Evolutionary conservation across 345 rosid species (phyloP), one percentile per base, ranked within the genome.

Genomic region (Cardiospermum halicacabum): DNA sequence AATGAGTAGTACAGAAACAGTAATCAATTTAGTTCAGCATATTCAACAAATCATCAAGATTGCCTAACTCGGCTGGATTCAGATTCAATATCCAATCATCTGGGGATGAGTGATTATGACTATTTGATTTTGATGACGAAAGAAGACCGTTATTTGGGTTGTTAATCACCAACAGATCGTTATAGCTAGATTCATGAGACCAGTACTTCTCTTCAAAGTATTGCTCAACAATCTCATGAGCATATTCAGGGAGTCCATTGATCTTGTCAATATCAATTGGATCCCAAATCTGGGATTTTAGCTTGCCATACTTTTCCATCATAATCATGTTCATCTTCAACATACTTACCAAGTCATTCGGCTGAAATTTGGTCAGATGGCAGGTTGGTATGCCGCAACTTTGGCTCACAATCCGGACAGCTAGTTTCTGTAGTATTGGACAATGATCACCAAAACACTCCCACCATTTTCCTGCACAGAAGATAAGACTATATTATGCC

Each of bases 381-480:
- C 58, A 68, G 10, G 27, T 21, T 15, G 74, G 64, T 21, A 50
- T 19, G 24, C 51, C 53, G 18, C 75, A 65, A 24, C 60, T 63
- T 31, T 70, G 74, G 50, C 74, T 49, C 49, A 70, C 39, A 37
- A 71, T 50, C 66, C 47, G 22, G 11, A 19, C 11, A 31, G 24
- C 69, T 63, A 12, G 49, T 40, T 32, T 66, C 50, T 66, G 50
- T 43, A 53, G 12, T 53, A 21, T 0, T 22, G 19, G 12, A 39
- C 48, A 60, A 13, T 1, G 40, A 25, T 42, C 42, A 31, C 75
- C 71, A 11, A 8, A 15, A 40, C 45, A 19, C 3, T 47, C 59
- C 69, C 74, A 64, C 74, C 70, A 71, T 22, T 42, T 43, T 37
- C 69, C 69, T 71, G 28, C 22, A 42, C 16, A 58, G 5, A 37